phyloP scores from a whole-genome alignment of 768 basidiomycete genomes.

The Galerina marginata region DNA sequence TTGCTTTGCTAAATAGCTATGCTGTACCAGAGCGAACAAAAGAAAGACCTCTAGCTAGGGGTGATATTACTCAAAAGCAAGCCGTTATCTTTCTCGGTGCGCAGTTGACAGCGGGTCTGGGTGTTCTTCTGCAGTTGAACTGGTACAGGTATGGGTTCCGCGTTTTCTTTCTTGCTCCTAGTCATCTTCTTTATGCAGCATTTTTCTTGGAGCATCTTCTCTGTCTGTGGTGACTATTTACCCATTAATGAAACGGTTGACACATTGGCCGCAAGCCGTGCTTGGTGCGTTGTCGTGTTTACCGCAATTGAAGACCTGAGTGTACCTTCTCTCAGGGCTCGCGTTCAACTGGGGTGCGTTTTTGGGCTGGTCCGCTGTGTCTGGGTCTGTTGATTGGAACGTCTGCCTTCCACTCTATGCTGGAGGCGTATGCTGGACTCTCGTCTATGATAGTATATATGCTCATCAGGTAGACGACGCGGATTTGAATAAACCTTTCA shows the following conservation, averaged over 20 bases:
- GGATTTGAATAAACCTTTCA: not conserved
- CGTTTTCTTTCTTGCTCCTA: not conserved
- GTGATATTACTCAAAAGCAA: slow-evolving; percentile 76
- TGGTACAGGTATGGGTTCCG: slow-evolving; percentile 76
- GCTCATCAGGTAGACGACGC: slow-evolving; percentile 81
- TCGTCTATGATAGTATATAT: slow-evolving; percentile 97
- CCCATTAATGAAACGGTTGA: slow-evolving; percentile 96
- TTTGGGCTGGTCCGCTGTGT: slow-evolving; percentile 95
- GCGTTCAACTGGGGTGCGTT: slow-evolving; percentile 98
- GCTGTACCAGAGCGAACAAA: slow-evolving; percentile 74
- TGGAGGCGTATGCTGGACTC: slow-evolving; percentile 90
- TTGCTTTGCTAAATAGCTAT: not conserved
- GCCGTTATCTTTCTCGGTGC: slow-evolving; percentile 82
- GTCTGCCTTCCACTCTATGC: slow-evolving; percentile 89
- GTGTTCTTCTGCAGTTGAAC: slow-evolving; percentile 88
- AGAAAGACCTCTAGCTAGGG: slow-evolving; percentile 84
- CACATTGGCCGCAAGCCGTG: slow-evolving; percentile 96
- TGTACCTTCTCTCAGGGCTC: slow-evolving; percentile 52
- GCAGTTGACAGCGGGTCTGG: slow-evolving; percentile 84
- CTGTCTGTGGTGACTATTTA: slow-evolving; percentile 87
- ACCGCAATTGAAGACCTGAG: not conserved
- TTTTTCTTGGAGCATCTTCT: slow-evolving; percentile 90
- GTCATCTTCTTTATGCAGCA: slow-evolving; percentile 52
- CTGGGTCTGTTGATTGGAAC: slow-evolving; percentile 78
- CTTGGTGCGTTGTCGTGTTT: slow-evolving; percentile 62